phyloP scores from a whole-genome alignment of 2,329 filamentous ascomycete genomes.

The Ophiostoma triangulosporum region DNA sequence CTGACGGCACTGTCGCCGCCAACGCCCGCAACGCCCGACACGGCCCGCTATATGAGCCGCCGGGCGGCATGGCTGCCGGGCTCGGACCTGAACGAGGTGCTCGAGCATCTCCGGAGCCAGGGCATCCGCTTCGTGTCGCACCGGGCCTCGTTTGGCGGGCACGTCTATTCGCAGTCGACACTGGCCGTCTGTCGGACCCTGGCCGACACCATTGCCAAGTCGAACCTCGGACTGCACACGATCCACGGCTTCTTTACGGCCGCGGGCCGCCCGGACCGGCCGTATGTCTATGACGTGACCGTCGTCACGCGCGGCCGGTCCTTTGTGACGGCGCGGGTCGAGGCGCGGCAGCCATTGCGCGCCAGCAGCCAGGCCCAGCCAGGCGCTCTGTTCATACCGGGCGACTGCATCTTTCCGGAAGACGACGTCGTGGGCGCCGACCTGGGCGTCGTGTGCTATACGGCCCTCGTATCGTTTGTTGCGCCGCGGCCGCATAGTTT shows the following conservation, averaged over 20 bases:
- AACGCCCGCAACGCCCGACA: conserved; percentile 11
- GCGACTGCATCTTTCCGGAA: conserved; percentile 19
- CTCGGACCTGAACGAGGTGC: conserved; percentile 16
- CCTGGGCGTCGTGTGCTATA: conserved; percentile 33
- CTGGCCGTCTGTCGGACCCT: conserved; percentile 25
- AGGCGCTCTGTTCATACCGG: conserved; percentile 16
- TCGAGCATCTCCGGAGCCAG: background rate
- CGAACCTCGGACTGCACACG: conserved; percentile 17
- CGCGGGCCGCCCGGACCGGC: conserved; percentile 31
- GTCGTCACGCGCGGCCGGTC: conserved; percentile 30
- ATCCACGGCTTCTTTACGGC: conserved; percentile 43
- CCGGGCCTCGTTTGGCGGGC: conserved; percentile 26
- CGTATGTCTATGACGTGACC: conserved; percentile 38
- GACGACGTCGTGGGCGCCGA: conserved; percentile 25
- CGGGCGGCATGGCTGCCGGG: conserved; percentile 22
- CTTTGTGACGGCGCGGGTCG: conserved; percentile 37
- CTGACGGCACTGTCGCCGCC: conserved; percentile 21
- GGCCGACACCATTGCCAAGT: conserved; percentile 11
- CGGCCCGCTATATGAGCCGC: conserved; percentile 22
- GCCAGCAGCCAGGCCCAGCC: conserved; percentile 22
- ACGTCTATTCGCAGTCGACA: conserved; percentile 30
- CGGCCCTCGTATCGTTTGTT: conserved; percentile 40
- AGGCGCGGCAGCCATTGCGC: conserved; percentile 30
- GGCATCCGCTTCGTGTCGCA: conserved; percentile 8
- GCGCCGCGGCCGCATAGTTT: conserved; percentile 22